phyloP scores from a whole-genome alignment of 306 rosid species.

The Lithocarpus polystachyus region DNA sequence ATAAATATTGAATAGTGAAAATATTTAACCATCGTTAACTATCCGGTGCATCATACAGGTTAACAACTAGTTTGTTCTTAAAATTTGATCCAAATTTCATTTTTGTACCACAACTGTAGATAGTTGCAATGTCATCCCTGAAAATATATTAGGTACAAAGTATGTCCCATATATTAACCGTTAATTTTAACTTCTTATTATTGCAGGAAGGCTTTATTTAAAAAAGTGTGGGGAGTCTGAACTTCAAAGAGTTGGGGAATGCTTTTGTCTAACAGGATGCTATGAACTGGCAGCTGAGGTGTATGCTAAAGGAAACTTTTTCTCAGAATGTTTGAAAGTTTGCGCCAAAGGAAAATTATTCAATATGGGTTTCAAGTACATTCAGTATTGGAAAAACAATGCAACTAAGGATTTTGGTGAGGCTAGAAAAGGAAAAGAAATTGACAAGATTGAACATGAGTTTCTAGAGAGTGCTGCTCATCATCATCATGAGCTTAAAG shows the following conservation, averaged over 20 bases:
- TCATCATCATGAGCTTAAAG: constrained; percentile 42
- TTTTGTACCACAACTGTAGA: too few species aligned
- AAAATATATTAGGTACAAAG: neutral
- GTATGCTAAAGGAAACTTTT: constrained; percentile 54
- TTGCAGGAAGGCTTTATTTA: constrained; percentile 52
- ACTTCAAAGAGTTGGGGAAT: constrained; percentile 62
- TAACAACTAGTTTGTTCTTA: too few species aligned
- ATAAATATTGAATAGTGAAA: too few species aligned
- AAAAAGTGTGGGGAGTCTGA: constrained; percentile 55
- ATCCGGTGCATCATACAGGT: too few species aligned
- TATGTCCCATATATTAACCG: neutral
- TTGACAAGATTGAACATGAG: constrained; percentile 41
- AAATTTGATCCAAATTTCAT: too few species aligned
- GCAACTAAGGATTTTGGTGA: constrained; percentile 19
- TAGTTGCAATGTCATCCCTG: too few species aligned
- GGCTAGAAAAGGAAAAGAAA: constrained; percentile 16
- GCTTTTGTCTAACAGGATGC: constrained; percentile 52
- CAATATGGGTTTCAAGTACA: constrained; percentile 55
- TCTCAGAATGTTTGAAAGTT: constrained; percentile 48
- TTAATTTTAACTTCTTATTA: constrained; percentile 3
- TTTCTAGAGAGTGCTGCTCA: constrained; percentile 62
- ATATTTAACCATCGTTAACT: too few species aligned
- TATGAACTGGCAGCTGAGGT: constrained; percentile 51
- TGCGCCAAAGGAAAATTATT: constrained; percentile 50
- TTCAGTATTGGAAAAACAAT: constrained; percentile 56